Evolutionary conservation across 2,329 filamentous ascomycete genomes (phyloP).

Genomic region (Amylocarpus encephaloides): DNA sequence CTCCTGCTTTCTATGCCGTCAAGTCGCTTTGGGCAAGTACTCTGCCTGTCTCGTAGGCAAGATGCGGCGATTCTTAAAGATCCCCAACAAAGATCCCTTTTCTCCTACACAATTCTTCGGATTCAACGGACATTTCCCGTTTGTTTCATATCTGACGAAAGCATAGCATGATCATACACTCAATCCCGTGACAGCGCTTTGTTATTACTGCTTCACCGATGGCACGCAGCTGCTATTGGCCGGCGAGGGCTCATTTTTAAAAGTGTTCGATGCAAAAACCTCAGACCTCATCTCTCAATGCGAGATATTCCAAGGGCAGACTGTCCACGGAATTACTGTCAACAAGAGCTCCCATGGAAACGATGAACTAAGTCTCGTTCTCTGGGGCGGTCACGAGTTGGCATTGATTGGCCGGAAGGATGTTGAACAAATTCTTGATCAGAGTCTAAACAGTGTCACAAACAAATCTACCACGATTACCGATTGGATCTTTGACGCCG

Average conservation of each 20-base stretch:
- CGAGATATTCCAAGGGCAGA: slow-evolving; percentile 58
- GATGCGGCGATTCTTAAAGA: no score
- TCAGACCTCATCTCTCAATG: slow-evolving; percentile 37
- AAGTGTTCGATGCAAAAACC: slow-evolving; percentile 39
- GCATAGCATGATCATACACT: slow-evolving; percentile 29
- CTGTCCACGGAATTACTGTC: slow-evolving; percentile 66
- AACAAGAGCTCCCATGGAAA: slow-evolving; percentile 8
- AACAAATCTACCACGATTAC: slow-evolving; percentile 41
- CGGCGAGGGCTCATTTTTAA: slow-evolving; percentile 54
- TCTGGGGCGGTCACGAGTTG: slow-evolving; percentile 63
- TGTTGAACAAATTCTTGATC: slow-evolving; percentile 13
- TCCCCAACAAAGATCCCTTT: no score
- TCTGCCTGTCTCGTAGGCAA: background rate
- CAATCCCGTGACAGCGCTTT: slow-evolving; percentile 53
- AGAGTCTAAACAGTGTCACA: slow-evolving; percentile 13
- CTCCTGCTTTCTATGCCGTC: background rate
- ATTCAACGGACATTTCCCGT: background rate
- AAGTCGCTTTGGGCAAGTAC: background rate
- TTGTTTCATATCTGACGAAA: slow-evolving; percentile 1
- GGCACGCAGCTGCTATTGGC: slow-evolving; percentile 43
- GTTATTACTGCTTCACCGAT: slow-evolving; percentile 38
- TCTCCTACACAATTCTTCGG: background rate
- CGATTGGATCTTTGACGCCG: slow-evolving; percentile 74
- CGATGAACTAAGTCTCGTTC: slow-evolving; percentile 38
- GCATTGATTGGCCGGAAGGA: slow-evolving; percentile 31